Evolutionary conservation across 2,329 filamentous ascomycete genomes (phyloP), one percentile per base, ranked within the genome.

Genomic region (Alternaria alternata): DNA sequence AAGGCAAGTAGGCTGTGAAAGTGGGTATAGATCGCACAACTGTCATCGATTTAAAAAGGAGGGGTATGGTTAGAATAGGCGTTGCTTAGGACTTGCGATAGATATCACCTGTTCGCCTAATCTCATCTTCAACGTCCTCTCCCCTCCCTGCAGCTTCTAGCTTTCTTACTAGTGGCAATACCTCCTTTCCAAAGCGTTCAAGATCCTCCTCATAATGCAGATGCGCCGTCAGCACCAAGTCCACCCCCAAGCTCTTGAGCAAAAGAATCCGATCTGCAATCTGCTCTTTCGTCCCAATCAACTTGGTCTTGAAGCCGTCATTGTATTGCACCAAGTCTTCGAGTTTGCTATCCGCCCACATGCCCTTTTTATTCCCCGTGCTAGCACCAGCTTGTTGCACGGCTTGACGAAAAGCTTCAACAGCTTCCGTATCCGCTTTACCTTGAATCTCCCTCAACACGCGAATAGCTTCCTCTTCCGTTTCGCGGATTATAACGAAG

Each of bases 241-340:
- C 73, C 14, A 81, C 74, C 1, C 80, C 74, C 59, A 84, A 59
- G 63, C 78, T 79, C 79, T 85, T 81, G 54, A 36, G 32, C 32
- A 36, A 16, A 36, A 36, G 32, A 16, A 85, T 83, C 5, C 83
- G 72, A 61, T 85, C 82, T 0, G 81, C 82, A 49, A 85, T 82
- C 68, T 85, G 82, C 67, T 84, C 81, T 61, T 81, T 82, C 0
- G 83, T 85, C 1, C 83, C 83, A 43, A 85, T 84, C 26, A 85
- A 67, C 70, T 84, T 85, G 4, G 83, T 85, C 75, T 85, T 85
- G 73, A 86, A 86, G 2, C 84, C 84, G 66, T 85, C 83, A 46
- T 86, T 86, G 63, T 85, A 85, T 73, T 85, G 84, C 30, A 85
- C 82, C 54, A 85, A 66, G 65, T 86, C 84, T 51, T 85, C 81